phyloP scores from a whole-genome alignment of 1,284 basidiomycete genomes.

The Pseudozyma tsukubaensis region DNA sequence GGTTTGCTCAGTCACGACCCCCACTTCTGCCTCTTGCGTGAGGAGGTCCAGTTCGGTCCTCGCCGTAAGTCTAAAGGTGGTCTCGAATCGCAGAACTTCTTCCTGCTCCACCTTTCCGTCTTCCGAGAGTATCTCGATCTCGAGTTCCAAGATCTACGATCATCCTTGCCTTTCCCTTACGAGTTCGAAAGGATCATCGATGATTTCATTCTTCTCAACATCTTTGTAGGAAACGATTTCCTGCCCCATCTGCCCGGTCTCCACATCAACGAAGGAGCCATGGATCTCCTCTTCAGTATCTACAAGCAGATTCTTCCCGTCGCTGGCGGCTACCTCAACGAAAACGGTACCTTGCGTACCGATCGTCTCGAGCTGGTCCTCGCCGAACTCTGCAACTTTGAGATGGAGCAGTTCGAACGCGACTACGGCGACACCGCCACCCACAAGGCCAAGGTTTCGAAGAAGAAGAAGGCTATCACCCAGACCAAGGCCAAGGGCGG shows the following conservation, averaged over 20 bases:
- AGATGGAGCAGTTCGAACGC: conserved; percentile 88
- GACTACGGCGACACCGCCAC: conserved; percentile 83
- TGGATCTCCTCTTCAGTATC: conserved; percentile 90
- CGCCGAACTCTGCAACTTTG: conserved; percentile 86
- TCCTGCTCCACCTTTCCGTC: conserved; percentile 90
- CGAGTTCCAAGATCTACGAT: conserved; percentile 77
- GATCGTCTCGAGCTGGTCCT: conserved; percentile 85
- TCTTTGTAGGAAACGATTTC: conserved; percentile 98
- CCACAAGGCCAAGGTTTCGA: conserved; percentile 62
- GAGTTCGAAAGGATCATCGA: conserved; percentile 93
- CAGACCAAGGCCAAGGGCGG: conserved; percentile 78
- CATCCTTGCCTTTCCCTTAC: conserved; percentile 74
- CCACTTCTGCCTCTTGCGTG: conserved; percentile 95
- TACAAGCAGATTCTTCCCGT: conserved; percentile 90
- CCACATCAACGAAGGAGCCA: conserved; percentile 96
- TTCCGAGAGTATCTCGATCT: conserved; percentile 97
- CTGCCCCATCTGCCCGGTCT: conserved; percentile 94
- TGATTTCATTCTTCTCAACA: conserved; percentile 94
- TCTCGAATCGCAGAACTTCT: conserved; percentile 90
- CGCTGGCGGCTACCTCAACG: conserved; percentile 93
- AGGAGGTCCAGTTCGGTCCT: conserved; percentile 97
- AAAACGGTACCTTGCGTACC: conserved; percentile 84
- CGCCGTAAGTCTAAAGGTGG: conserved; percentile 75
- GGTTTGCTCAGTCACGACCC: conserved; percentile 96
- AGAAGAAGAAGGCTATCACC: conserved; percentile 78